These are phyloP conservation scores for Termitomyces sp. DNA, from an alignment of 768 basidiomycete genomes.

Conservation along the genomic window DNA sequence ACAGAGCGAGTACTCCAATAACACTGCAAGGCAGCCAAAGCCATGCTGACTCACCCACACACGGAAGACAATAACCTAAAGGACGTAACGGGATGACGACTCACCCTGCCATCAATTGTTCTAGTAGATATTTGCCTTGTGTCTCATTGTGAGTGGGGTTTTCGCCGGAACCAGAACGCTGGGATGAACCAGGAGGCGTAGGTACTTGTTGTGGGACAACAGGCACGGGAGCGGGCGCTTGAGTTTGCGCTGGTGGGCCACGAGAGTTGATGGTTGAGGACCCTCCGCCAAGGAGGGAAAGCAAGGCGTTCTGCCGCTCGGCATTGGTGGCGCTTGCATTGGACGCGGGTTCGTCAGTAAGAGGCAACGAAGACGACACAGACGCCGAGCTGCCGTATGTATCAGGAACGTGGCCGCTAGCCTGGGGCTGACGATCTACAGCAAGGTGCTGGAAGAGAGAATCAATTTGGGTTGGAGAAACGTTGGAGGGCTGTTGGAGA, in stretches of 20 bases:
- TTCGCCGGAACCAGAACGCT: slow-evolving; percentile 45
- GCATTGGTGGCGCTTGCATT: slow-evolving; percentile 36
- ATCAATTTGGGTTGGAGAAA: slow-evolving; percentile 58
- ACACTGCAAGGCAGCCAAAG: not conserved
- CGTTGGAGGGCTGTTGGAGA: slow-evolving; percentile 34
- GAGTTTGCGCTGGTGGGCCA: slow-evolving; percentile 17
- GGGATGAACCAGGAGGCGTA: slow-evolving; percentile 60
- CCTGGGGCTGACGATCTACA: slow-evolving; percentile 28
- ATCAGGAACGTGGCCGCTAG: slow-evolving; percentile 16
- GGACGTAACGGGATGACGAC: slow-evolving; percentile 20
- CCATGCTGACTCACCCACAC: slow-evolving; percentile 1
- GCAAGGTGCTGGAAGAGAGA: slow-evolving; percentile 58
- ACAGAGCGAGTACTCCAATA: not conserved
- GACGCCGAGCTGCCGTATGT: slow-evolving; percentile 28
- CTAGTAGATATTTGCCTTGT: slow-evolving; percentile 70
- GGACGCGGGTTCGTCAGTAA: slow-evolving; percentile 39
- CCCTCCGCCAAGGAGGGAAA: slow-evolving; percentile 57
- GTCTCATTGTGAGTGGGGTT: slow-evolving; percentile 54
- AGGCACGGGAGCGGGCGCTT: slow-evolving; percentile 2
- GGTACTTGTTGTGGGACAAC: slow-evolving; percentile 54
- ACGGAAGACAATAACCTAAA: not conserved
- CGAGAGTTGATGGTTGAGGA: slow-evolving; percentile 17
- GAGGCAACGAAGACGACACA: slow-evolving; percentile 36
- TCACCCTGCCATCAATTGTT: slow-evolving; percentile 80
- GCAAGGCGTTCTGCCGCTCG: slow-evolving; percentile 71